These are phyloP conservation scores for Aspergillus calidoustus DNA, from an alignment of 2,329 filamentous ascomycete species.

Conservation along the genomic window DNA sequence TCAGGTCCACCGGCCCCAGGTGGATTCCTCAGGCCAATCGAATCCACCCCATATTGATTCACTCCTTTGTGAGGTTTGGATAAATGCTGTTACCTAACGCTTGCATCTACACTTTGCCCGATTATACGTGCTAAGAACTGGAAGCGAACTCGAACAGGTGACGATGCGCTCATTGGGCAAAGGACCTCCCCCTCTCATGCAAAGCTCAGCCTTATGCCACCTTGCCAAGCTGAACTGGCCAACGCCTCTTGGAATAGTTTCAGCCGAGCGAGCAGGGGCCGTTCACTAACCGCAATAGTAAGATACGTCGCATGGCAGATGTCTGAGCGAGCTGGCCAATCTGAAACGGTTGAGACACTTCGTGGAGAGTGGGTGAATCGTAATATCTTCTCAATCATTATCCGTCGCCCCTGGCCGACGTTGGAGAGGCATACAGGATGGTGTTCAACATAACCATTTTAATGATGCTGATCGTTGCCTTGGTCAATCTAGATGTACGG, in stretches of 20 bases:
- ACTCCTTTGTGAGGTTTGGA: background rate
- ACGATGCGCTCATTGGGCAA: conserved; percentile 5
- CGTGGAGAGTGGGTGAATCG: background rate
- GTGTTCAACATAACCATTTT: background rate
- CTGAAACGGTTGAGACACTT: background rate
- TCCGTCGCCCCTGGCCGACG: background rate
- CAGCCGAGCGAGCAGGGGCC: conserved; percentile 3
- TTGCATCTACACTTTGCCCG: background rate
- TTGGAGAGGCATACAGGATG: background rate
- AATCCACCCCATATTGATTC: background rate
- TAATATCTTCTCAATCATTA: background rate
- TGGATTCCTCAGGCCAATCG: conserved; percentile 4
- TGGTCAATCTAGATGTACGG: background rate
- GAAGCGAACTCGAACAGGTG: background rate
- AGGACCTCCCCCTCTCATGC: background rate
- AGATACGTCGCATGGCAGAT: background rate
- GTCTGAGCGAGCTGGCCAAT: background rate
- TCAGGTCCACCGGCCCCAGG: background rate
- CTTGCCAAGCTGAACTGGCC: conserved; percentile 7
- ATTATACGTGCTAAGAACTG: background rate
- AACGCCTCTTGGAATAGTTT: conserved; percentile 7
- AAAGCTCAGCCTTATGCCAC: conserved; percentile 13
- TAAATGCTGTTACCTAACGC: conserved; percentile 9
- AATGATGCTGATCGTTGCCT: background rate
- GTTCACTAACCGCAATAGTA: conserved; percentile 7